Percentiles rank a stretch among this genome's conserved stretches.
phyloP scores from a whole-genome alignment of 2,329 filamentous ascomycete genomes.

The Coniochaeta sp. region DNA sequence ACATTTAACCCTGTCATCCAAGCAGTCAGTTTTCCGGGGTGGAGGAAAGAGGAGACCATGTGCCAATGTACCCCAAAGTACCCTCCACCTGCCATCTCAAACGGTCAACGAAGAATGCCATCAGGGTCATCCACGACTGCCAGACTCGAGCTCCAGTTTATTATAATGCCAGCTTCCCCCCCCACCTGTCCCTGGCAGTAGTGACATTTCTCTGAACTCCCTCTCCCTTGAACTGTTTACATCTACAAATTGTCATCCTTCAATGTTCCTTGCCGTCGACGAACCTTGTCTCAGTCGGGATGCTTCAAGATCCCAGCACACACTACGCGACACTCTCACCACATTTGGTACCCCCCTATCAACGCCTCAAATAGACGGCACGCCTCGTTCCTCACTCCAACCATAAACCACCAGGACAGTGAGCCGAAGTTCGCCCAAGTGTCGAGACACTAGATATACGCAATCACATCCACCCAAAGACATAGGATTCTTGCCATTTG shows the following conservation, averaged over 20 bases:
- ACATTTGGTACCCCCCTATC: conserved; percentile 2
- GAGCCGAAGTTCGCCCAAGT: not conserved
- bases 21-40: not conserved
- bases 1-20: not conserved
- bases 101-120: not conserved
- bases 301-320: conserved; percentile 6
- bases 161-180: conserved; percentile 3
- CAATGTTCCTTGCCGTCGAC: not conserved
- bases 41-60: not conserved
- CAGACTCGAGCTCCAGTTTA: not conserved
- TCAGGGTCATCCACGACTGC: too few species aligned
- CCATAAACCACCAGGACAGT: not conserved
- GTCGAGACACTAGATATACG: not conserved
- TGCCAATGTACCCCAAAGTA: not conserved
- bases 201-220: not conserved
- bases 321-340: conserved; percentile 5
- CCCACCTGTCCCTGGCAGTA: not conserved
- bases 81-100: too few species aligned
- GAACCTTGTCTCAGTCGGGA: conserved; percentile 1
- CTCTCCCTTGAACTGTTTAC: not conserved
- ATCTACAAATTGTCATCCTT: not conserved
- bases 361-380: conserved; percentile 6
- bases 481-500: too few species aligned
- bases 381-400: not conserved
- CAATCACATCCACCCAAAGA: too few species aligned